Percentiles rank a stretch among this genome's conserved stretches.
phyloP scores from a whole-genome alignment of 371 early-diverging fungal genomes.

The Saksenaea vasiformis region DNA sequence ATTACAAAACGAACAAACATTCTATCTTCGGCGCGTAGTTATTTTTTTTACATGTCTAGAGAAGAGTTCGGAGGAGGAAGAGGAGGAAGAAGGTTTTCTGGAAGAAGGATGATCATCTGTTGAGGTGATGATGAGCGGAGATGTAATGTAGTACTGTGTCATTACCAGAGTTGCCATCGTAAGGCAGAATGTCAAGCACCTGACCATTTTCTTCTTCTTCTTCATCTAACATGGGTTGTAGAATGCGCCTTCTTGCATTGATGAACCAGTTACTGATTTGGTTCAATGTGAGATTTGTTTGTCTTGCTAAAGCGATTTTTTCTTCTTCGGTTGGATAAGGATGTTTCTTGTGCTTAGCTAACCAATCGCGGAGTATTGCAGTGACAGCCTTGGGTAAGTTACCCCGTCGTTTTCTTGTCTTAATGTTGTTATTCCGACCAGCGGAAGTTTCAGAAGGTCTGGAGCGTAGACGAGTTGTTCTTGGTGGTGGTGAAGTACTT shows the following conservation, averaged over 20 bases:
- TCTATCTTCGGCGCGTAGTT: slow-evolving; percentile 2
- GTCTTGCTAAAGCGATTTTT: slow-evolving; percentile 61
- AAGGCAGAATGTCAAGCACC: slow-evolving; percentile 4
- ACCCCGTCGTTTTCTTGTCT: slow-evolving; percentile 47
- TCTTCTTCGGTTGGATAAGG: slow-evolving; percentile 83
- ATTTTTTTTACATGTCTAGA: slow-evolving; percentile 7
- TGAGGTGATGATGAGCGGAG: slow-evolving; percentile 4
- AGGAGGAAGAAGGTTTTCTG: slow-evolving; percentile 1
- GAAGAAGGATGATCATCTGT: not conserved
- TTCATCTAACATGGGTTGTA: slow-evolving; percentile 48
- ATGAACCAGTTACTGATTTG: slow-evolving; percentile 91
- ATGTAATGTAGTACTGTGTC: not conserved
- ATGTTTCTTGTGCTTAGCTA: slow-evolving; percentile 70
- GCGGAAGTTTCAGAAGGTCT: slow-evolving; percentile 6
- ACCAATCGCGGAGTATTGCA: slow-evolving; percentile 67
- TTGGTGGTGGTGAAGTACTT: slow-evolving; percentile 17
- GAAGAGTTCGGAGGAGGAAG: not conserved
- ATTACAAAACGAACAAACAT: not conserved
- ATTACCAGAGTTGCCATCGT: slow-evolving; percentile 5
- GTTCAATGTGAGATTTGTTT: slow-evolving; percentile 66
- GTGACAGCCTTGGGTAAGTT: slow-evolving; percentile 64
- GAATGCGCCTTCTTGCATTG: slow-evolving; percentile 73
- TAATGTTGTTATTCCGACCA: slow-evolving; percentile 5
- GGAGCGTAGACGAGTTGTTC: slow-evolving; percentile 10
- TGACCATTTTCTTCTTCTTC: slow-evolving; percentile 17